Evolutionary conservation across 805 yeast genomes (phyloP).

Genomic region (Saccharomycopsis sp.): DNA sequence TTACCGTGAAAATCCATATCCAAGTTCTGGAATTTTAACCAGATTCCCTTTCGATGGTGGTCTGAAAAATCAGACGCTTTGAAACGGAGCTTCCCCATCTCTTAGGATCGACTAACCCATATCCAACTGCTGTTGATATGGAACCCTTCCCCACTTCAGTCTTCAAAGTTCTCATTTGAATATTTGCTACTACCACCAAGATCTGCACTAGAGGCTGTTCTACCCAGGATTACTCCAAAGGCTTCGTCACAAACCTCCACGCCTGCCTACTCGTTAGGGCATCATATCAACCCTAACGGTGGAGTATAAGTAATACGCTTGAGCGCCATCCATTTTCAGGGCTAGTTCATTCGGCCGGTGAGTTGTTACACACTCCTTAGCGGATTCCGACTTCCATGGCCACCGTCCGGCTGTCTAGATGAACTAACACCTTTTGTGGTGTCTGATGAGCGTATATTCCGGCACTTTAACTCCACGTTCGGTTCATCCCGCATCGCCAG

Average conservation of each 20-base stretch:
- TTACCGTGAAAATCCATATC: no score
- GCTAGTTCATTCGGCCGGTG: no score
- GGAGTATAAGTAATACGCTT: no score
- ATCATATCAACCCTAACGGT: no score
- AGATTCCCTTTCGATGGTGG: conserved; percentile 38
- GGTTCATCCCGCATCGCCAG: conserved; percentile 42
- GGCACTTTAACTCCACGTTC: conserved; percentile 37
- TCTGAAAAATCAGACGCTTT: conserved; percentile 31
- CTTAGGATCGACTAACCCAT: conserved; percentile 40
- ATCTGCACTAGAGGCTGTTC: no score
- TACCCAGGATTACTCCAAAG: conserved; percentile 36
- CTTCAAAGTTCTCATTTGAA: conserved; percentile 37
- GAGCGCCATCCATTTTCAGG: no score
- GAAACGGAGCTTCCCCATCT: conserved; percentile 36
- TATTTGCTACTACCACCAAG: no score
- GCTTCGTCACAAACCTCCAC: conserved; percentile 37
- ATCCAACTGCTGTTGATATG: no score
- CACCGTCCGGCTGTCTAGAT: no score
- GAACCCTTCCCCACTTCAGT: no score
- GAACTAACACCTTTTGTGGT: conserved; percentile 41
- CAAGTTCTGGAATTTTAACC: conserved; percentile 39
- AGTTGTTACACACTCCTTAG: no score
- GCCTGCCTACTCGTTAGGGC: conserved; percentile 39
- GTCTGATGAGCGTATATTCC: conserved; percentile 39
- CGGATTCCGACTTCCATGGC: no score